Evolutionary conservation across 1,139 yeast species (phyloP).

Genomic region (Scheffersomyces quercinus): DNA sequence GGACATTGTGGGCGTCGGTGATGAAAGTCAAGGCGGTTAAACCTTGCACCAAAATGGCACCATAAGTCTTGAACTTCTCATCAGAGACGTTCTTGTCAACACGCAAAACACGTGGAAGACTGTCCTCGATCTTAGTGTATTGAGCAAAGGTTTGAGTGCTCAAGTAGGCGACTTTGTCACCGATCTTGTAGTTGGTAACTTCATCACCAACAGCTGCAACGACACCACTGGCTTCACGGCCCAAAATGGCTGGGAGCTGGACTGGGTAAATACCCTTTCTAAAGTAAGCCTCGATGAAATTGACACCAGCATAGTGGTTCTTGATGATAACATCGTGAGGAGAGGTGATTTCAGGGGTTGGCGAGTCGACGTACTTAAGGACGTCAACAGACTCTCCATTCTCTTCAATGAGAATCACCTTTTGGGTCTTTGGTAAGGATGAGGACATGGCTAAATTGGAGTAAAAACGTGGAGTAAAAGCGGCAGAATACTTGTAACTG

Average conservation of each 20-base stretch:
- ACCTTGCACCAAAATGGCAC: conserved; percentile 68
- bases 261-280: conserved; percentile 73
- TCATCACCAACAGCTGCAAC: conserved; percentile 66
- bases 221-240: conserved; percentile 83
- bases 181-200: conserved; percentile 59
- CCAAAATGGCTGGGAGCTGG: conserved; percentile 61
- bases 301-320: conserved; percentile 74
- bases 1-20: conserved; percentile 63
- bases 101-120: conserved; percentile 37
- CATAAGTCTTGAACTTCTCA: conserved; percentile 53
- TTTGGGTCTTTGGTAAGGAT: conserved; percentile 56
- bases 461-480: too few relatives aligned
- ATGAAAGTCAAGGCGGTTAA: conserved; percentile 75
- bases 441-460: background rate
- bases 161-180: conserved; percentile 70
- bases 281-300: conserved; percentile 81
- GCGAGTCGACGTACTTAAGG: conserved; percentile 48
- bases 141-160: conserved; percentile 64
- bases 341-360: conserved; percentile 57
- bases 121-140: conserved; percentile 53
- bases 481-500: too few relatives aligned
- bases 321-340: conserved; percentile 63
- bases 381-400: conserved; percentile 47
- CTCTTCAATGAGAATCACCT: conserved; percentile 56
- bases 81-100: conserved; percentile 49